Conservation (phyloP, 1,139 yeast species). For the Yarrowia galli region DNA sequence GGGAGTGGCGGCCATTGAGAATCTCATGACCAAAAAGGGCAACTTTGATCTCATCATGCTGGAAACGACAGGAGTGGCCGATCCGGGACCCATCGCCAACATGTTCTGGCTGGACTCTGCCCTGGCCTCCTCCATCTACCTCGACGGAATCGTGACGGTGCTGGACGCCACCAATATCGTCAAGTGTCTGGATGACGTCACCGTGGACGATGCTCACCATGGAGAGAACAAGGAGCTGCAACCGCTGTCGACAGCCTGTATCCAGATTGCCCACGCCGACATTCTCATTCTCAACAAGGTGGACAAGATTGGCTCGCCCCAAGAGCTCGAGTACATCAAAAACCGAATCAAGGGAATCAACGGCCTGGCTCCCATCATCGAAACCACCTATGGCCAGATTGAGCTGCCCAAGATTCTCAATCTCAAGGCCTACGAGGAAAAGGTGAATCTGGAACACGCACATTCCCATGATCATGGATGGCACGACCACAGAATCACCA, state of each 20-base stretch:
- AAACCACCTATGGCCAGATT: conserved; percentile 77
- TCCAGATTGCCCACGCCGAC: conserved; percentile 92
- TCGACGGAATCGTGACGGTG: conserved; percentile 94
- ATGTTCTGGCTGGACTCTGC: conserved; percentile 99
- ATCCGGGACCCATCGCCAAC: conserved; percentile 92
- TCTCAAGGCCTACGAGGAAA: conserved; percentile 76
- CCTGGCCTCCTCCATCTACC: conserved; percentile 77
- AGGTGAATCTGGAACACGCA: conserved; percentile 50
- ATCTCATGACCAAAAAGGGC: conserved; percentile 74
- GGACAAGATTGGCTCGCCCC: conserved; percentile 57
- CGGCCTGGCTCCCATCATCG: conserved; percentile 67
- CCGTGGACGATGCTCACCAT: conserved; percentile 68
- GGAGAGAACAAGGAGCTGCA: conserved; percentile 53
- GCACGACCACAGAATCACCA: conserved; percentile 60
- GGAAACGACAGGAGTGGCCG: conserved; percentile 98
- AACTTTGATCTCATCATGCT: conserved; percentile 85
- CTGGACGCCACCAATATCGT: conserved; percentile 77
- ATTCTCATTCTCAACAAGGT: conserved; percentile 76
- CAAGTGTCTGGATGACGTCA: conserved; percentile 71
- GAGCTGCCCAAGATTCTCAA: conserved; percentile 70
- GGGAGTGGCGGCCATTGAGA: conserved; percentile 94
- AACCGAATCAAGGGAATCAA: conserved; percentile 65
- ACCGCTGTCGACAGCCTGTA: conserved; percentile 81
- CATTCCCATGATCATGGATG: conserved; percentile 41
- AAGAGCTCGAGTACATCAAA: conserved; percentile 46